Conservation (phyloP, 805 yeast genomes). For the Suhomyces sp. region DNA sequence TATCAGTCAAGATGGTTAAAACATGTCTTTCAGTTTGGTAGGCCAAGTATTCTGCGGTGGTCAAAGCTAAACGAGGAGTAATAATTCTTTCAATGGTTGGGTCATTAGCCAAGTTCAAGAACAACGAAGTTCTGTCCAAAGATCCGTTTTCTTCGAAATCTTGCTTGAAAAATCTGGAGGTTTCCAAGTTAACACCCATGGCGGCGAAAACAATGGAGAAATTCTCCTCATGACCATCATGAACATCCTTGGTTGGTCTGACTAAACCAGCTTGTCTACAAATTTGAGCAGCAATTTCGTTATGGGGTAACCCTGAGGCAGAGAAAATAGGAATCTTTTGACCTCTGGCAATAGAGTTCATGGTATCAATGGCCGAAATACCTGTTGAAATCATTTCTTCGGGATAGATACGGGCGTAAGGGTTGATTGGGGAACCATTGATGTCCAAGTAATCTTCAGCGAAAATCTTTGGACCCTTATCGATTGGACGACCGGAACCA, state of each 20-base stretch:
- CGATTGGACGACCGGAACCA: slow-evolving; percentile 98
- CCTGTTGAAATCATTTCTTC: slow-evolving; percentile 99
- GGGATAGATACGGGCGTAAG: slow-evolving; percentile 97
- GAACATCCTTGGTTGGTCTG: slow-evolving; percentile 98
- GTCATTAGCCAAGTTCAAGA: slow-evolving; percentile 96
- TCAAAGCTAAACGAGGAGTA: slow-evolving; percentile 97
- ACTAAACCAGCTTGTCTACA: slow-evolving; percentile 99
- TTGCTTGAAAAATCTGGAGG: slow-evolving; percentile 97
- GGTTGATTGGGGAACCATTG: slow-evolving; percentile 98
- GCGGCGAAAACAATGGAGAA: slow-evolving; percentile 99
- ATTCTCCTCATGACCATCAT: slow-evolving; percentile 99
- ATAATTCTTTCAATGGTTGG: slow-evolving; percentile 99
- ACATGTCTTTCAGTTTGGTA: slow-evolving; percentile 99
- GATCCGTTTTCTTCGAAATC: slow-evolving; percentile 99
- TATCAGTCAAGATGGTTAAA: slow-evolving; percentile 94
- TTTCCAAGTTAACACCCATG: slow-evolving; percentile 99
- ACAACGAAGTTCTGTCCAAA: slow-evolving; percentile 93
- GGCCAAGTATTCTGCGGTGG: slow-evolving; percentile 98
- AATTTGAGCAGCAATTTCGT: slow-evolving; percentile 99
- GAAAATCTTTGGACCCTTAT: slow-evolving; percentile 95
- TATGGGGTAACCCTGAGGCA: slow-evolving; percentile 98
- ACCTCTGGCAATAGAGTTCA: slow-evolving; percentile 99
- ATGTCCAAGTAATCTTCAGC: slow-evolving; percentile 98
- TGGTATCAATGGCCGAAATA: slow-evolving; percentile 96
- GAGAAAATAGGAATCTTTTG: slow-evolving; percentile 99